phyloP scores from a whole-genome alignment of 306 rosid species.

The Acmispon strigosus region DNA sequence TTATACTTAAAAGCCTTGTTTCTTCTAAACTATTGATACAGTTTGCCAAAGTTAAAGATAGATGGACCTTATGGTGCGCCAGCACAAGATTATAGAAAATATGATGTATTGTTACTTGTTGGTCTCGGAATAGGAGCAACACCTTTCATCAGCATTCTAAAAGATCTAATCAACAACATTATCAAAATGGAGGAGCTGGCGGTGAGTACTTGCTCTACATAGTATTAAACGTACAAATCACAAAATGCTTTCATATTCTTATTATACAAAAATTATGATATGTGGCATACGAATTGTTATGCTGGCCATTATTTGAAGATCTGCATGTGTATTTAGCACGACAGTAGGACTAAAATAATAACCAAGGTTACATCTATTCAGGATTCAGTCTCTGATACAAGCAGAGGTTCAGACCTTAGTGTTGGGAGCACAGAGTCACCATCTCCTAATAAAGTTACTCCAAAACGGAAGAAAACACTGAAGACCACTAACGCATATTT shows the following conservation, averaged over 20 bases:
- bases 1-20: neutral
- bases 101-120: conserved; percentile 88
- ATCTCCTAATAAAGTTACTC: conserved; percentile 42
- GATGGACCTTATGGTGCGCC: conserved; percentile 99
- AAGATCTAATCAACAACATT: conserved; percentile 88
- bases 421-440: conserved; percentile 47
- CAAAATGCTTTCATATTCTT: too few species aligned
- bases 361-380: conserved; percentile 25
- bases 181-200: conserved; percentile 92
- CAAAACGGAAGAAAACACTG: conserved; percentile 58
- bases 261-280: too few species aligned
- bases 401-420: conserved; percentile 58
- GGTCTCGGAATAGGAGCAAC: conserved; percentile 99
- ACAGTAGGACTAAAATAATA: neutral
- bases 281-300: too few species aligned
- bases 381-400: conserved; percentile 62
- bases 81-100: conserved; percentile 85
- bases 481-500: conserved; percentile 96
- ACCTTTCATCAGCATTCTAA: conserved; percentile 93
- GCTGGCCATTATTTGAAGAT: neutral
- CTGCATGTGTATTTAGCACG: neutral
- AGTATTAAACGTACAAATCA: neutral
- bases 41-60: conserved; percentile 88
- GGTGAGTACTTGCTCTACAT: conserved; percentile 49
- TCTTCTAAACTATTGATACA: conserved; percentile 20